These are phyloP conservation scores for Tuber melanosporum DNA, from an alignment of 495 filamentous ascomycete species.

Conservation along the genomic window DNA sequence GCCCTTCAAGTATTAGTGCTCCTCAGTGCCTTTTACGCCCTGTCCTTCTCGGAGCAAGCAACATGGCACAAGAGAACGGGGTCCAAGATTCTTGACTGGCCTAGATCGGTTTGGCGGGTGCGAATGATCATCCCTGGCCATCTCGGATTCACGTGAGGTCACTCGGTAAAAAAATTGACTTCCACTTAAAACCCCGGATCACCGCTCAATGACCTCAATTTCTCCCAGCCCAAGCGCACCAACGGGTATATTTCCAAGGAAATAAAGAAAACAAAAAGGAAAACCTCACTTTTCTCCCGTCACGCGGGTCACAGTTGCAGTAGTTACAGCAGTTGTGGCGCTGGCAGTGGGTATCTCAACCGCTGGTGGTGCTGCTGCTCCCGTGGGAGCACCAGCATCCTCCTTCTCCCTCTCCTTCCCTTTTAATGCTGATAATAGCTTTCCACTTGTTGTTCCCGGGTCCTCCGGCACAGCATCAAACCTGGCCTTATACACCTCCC, in stretches of 20 bases:
- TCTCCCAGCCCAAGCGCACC: neutral
- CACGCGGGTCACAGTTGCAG: neutral
- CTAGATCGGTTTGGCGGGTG: neutral
- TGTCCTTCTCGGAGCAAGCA: neutral
- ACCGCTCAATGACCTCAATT: neutral
- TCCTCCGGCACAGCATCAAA: constrained; percentile 13
- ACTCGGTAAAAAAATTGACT: neutral
- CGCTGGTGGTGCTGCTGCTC: neutral
- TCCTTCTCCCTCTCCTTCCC: neutral
- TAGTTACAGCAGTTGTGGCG: neutral
- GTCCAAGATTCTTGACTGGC: neutral
- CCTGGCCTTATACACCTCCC: constrained; percentile 27
- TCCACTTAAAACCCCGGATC: neutral
- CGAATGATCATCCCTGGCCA: neutral
- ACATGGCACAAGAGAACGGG: neutral
- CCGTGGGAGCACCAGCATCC: neutral
- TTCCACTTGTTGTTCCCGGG: neutral
- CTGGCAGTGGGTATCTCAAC: too few relatives aligned
- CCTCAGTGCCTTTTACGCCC: neutral
- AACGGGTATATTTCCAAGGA: neutral
- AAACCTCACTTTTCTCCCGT: constrained; percentile 1
- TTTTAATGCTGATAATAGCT: neutral
- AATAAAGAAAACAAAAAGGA: neutral
- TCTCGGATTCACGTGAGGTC: neutral
- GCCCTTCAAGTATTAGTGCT: neutral